Conservation (phyloP, 768 basidiomycete species). For the Pulveroboletus frians region DNA sequence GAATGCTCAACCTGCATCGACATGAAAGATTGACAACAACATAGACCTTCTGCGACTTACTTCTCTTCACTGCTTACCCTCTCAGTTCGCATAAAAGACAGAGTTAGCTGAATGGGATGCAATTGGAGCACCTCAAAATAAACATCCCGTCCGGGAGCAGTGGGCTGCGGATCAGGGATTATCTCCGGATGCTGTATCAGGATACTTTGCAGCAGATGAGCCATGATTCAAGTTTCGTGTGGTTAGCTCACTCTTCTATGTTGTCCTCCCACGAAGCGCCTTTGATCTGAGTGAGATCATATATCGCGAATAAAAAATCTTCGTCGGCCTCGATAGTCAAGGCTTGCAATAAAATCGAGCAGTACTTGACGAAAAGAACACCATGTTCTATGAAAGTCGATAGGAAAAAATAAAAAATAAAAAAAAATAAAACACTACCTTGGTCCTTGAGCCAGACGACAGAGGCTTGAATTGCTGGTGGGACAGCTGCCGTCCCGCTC, state of each 20-base stretch:
- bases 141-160: conserved; percentile 67
- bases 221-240: background rate
- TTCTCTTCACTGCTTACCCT: conserved; percentile 89
- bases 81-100: conserved; percentile 98
- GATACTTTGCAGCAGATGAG: conserved; percentile 40
- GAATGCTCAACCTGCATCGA: conserved; percentile 55
- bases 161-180: conserved; percentile 65
- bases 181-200: conserved; percentile 66
- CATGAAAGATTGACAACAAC: conserved; percentile 1
- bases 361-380: conserved; percentile 97
- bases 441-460: conserved; percentile 90
- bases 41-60: conserved; percentile 41
- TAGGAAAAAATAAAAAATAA: background rate
- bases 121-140: conserved; percentile 96
- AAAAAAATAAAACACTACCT: conserved; percentile 41
- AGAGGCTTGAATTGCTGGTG: conserved; percentile 86
- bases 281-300: conserved; percentile 87
- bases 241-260: conserved; percentile 58
- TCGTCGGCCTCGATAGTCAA: conserved; percentile 96
- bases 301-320: conserved; percentile 87
- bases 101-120: conserved; percentile 85
- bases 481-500: conserved; percentile 61
- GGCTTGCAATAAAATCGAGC: conserved; percentile 88
- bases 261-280: conserved; percentile 87
- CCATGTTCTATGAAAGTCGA: conserved; percentile 69